Percentiles rank a stretch among this genome's conserved stretches.
phyloP scores from a whole-genome alignment of 805 yeast species.

The Candida glaebosa region DNA sequence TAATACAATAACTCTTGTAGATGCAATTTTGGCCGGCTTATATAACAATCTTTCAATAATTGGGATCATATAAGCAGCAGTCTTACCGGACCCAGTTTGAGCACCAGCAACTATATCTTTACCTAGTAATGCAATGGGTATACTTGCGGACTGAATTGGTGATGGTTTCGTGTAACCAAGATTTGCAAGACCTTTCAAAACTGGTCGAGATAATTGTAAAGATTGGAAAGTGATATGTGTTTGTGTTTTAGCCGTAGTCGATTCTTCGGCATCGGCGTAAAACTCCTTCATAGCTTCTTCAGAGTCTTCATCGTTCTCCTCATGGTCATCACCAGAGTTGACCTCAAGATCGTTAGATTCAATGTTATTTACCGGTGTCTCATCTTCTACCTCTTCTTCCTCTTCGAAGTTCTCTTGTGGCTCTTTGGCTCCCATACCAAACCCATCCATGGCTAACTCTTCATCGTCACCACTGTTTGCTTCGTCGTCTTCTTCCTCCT shows the following conservation, averaged over 20 bases:
- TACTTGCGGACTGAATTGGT: slow-evolving; percentile 89
- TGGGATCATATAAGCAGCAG: slow-evolving; percentile 97
- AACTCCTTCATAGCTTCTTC: slow-evolving; percentile 81
- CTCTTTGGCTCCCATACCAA: slow-evolving; percentile 46
- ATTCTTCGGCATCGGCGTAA: slow-evolving; percentile 59
- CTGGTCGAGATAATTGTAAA: slow-evolving; percentile 83
- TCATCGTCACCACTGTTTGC: slow-evolving; percentile 34
- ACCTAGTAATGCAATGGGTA: slow-evolving; percentile 90
- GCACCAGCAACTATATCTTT: slow-evolving; percentile 99
- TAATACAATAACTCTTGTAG: slow-evolving; percentile 86
- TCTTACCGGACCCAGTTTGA: slow-evolving; percentile 98
- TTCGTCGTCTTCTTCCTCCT: slow-evolving; percentile 26
- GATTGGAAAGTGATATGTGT: slow-evolving; percentile 68
- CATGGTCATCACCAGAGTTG: slow-evolving; percentile 25
- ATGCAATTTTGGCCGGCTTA: slow-evolving; percentile 80
- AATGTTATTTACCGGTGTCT: slow-evolving; percentile 28
- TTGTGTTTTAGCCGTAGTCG: slow-evolving; percentile 41
- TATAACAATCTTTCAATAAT: slow-evolving; percentile 87
- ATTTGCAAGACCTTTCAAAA: slow-evolving; percentile 74
- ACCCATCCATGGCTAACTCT: slow-evolving; percentile 42
- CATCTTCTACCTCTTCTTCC: slow-evolving; percentile 31
- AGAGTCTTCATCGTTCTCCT: slow-evolving; percentile 54
- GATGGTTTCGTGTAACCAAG: slow-evolving; percentile 87
- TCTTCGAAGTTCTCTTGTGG: slow-evolving; percentile 25
- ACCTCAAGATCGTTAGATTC: slow-evolving; percentile 31